A percentile compares a stretch with the other conserved stretches of the same genome.
phyloP scores from a whole-genome alignment of 345 rosid genomes.

The Cardiospermum halicacabum region DNA sequence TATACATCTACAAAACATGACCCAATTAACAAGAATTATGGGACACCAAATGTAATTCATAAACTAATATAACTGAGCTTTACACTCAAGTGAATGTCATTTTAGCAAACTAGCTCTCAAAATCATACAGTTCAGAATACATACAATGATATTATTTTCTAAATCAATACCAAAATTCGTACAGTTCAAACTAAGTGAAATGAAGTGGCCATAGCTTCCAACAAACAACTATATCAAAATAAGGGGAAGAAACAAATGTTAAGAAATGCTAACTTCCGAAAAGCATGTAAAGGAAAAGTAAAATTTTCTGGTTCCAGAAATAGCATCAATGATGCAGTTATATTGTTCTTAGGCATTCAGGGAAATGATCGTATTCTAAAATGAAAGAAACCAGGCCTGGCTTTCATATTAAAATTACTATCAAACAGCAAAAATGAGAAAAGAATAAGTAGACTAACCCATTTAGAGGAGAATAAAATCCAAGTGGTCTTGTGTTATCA shows the following conservation, averaged over 20 bases:
- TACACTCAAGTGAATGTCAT: too few species aligned
- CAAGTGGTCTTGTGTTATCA: slow-evolving; percentile 60
- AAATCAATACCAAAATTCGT: background rate
- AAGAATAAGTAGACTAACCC: slow-evolving; percentile 37
- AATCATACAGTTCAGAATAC: background rate
- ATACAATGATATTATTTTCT: background rate
- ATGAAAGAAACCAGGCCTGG: background rate
- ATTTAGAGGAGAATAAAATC: slow-evolving; percentile 73
- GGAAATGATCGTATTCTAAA: background rate
- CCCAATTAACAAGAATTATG: background rate
- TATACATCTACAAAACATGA: background rate
- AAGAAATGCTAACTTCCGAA: too few species aligned
- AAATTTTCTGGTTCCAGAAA: background rate
- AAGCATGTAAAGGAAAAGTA: background rate
- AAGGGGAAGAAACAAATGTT: too few species aligned
- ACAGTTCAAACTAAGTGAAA: background rate
- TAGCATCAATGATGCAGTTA: background rate
- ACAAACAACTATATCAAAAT: background rate
- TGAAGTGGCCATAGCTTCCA: background rate
- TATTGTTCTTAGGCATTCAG: background rate
- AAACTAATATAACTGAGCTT: too few species aligned
- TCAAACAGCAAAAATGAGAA: background rate
- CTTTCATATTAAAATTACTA: background rate
- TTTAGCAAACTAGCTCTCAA: background rate
- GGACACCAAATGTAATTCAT: background rate